Conservation (phyloP, 495 filamentous ascomycete genomes). For the Aspergillus egyptiacus region DNA sequence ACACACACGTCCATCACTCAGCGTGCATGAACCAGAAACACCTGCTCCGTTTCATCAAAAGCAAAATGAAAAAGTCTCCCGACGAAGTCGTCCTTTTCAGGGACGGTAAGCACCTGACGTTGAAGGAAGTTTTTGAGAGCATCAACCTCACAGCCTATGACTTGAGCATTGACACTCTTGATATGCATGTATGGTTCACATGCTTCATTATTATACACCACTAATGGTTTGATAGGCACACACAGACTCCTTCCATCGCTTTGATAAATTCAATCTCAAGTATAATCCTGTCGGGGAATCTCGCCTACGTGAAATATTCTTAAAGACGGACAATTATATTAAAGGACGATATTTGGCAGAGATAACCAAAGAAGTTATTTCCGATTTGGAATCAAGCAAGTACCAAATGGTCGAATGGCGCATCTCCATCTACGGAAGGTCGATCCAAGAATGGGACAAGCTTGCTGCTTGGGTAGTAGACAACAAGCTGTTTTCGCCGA, state of each 20-base stretch:
- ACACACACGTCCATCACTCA: conserved; percentile 98
- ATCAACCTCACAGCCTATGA: conserved; percentile 97
- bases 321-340: conserved; percentile 98
- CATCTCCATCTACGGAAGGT: conserved; percentile 91
- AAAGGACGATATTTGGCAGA: conserved; percentile 93
- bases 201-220: neutral
- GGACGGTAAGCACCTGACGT: conserved; percentile 86
- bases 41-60: conserved; percentile 95
- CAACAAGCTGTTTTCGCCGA: conserved; percentile 95
- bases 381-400: conserved; percentile 97
- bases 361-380: conserved; percentile 95
- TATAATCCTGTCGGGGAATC: conserved; percentile 98
- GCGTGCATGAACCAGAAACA: conserved; percentile 99
- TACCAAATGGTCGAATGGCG: conserved; percentile 99
- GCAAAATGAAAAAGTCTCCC: conserved; percentile 96
- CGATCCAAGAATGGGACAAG: conserved; percentile 94
- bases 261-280: conserved; percentile 99
- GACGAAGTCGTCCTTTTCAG: conserved; percentile 90
- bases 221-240: conserved; percentile 58
- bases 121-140: conserved; percentile 92
- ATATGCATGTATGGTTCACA: conserved; percentile 79
- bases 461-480: conserved; percentile 97
- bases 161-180: conserved; percentile 94
- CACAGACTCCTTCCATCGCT: conserved; percentile 96
- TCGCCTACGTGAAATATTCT: conserved; percentile 86